Evolutionary conservation across 2,329 filamentous ascomycete species (phyloP), one percentile per base, ranked within the genome.

Genomic region (Fusarium anguioides): DNA sequence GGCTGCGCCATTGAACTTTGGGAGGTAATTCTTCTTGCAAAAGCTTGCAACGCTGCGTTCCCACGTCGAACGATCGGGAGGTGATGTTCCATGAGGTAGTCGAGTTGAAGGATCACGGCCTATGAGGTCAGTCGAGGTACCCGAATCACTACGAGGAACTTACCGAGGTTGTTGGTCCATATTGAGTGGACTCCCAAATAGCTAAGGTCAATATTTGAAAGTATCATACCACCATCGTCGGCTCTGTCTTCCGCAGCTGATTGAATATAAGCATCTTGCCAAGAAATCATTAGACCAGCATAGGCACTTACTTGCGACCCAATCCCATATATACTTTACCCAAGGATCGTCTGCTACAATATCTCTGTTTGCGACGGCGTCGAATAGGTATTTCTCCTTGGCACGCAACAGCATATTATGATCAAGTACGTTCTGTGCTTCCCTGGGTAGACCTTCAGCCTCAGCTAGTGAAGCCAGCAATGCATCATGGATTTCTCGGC

Each of bases 261-360:
- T 31, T 42, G 45, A 42, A 46, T 18, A 59, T 76, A 39, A 77
- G 71, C 53, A 36, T 18, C 4, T 15, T 31, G 4, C 6, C 7
- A 23, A 4, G n/a, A 14, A 10, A 4, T 18, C 42, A 24, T 35
- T 10, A 29, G 15, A 26, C 29, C 14, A 20, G 14, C 27, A 15
- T 35, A 11, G 12, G n/a, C 14, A 83, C 81, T 74, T 73, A 88
- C 91, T 87, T 59, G 86, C 83, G 45, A 94, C 83, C 83, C 91
- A 92, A 44, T 88, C 86, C 93, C 93, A 96, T n/a, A 92, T 81
- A 55, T 91, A 90, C 57, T 88, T 85, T n/a, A 95, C 81, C 87
- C 91, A 92, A 27, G 86, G 87, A 71, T 94, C 89, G 61, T 93
- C 91, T 8, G 84, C 81, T 2, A 91, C 84, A n/a, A 94, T 85